These are phyloP conservation scores for Dothistroma pini DNA, from an alignment of 2,329 filamentous ascomycete genomes.

Conservation along the genomic window DNA sequence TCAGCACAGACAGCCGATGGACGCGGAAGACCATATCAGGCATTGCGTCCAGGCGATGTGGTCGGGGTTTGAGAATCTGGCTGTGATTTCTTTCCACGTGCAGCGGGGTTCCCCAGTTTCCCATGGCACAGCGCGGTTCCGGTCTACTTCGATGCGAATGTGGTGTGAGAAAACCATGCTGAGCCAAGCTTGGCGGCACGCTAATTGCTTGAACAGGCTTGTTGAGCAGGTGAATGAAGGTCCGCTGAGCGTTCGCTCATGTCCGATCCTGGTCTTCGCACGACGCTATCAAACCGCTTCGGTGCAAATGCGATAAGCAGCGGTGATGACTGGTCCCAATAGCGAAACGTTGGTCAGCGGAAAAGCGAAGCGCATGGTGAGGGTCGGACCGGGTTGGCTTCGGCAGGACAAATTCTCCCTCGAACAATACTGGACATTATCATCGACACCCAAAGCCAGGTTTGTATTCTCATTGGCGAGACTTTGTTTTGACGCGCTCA, in stretches of 20 bases:
- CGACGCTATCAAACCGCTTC: background rate
- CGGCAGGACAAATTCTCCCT: background rate
- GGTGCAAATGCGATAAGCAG: background rate
- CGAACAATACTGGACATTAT: no score
- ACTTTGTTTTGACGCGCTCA: slow-evolving; percentile 9
- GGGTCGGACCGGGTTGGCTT: background rate
- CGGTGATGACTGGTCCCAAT: background rate
- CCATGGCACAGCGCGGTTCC: background rate
- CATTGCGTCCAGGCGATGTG: background rate
- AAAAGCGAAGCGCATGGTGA: background rate
- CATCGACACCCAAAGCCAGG: no score
- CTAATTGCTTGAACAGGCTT: background rate
- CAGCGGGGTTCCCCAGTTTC: no score
- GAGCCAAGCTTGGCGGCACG: slow-evolving; percentile 1
- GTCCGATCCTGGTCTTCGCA: background rate
- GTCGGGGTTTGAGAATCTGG: background rate
- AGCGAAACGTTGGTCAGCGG: background rate
- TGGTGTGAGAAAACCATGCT: background rate
- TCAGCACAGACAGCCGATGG: background rate
- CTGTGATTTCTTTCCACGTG: no score
- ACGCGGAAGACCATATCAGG: background rate
- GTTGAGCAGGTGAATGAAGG: background rate
- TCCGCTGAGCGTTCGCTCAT: background rate
- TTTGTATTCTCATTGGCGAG: background rate
- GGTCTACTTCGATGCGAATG: background rate